Evolutionary conservation across 2,329 filamentous ascomycete genomes (phyloP).

Genomic region (Thielaviopsis punctulata): DNA sequence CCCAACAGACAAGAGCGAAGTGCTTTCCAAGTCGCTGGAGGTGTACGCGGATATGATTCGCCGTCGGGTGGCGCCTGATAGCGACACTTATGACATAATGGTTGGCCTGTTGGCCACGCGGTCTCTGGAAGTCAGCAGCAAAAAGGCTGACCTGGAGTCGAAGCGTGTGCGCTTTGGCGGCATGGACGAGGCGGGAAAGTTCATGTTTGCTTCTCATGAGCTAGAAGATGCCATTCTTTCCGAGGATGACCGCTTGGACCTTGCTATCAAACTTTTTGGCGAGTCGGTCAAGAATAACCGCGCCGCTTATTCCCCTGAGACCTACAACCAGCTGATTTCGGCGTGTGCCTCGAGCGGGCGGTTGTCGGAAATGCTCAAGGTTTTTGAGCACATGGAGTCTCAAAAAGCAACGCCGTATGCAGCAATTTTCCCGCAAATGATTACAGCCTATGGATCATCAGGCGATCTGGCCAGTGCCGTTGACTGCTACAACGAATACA

Average conservation of each 20-base stretch:
- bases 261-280: constrained; percentile 75
- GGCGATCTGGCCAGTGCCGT: constrained; percentile 78
- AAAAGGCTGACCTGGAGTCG: constrained; percentile 59
- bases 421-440: constrained; percentile 81
- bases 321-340: constrained; percentile 70
- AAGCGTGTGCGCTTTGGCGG: constrained; percentile 73
- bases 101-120: constrained; percentile 67
- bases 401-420: constrained; percentile 58
- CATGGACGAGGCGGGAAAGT: constrained; percentile 66
- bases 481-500: constrained; percentile 92
- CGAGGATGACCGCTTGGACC: constrained; percentile 72
- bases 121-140: constrained; percentile 58
- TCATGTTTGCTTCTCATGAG: constrained; percentile 78
- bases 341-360: constrained; percentile 72
- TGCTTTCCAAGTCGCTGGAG: constrained; percentile 80
- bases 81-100: constrained; percentile 73
- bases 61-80: constrained; percentile 64
- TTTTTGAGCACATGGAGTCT: constrained; percentile 83
- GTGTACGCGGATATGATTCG: constrained; percentile 94
- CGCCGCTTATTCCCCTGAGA: constrained; percentile 58
- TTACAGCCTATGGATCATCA: constrained; percentile 70
- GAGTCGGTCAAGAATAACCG: constrained; percentile 47
- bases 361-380: constrained; percentile 72
- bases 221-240: constrained; percentile 70
- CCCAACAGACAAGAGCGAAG: constrained; percentile 60